These are phyloP conservation scores for Tilletia horrida DNA, from an alignment of 1,284 basidiomycete species.

Conservation along the genomic window DNA sequence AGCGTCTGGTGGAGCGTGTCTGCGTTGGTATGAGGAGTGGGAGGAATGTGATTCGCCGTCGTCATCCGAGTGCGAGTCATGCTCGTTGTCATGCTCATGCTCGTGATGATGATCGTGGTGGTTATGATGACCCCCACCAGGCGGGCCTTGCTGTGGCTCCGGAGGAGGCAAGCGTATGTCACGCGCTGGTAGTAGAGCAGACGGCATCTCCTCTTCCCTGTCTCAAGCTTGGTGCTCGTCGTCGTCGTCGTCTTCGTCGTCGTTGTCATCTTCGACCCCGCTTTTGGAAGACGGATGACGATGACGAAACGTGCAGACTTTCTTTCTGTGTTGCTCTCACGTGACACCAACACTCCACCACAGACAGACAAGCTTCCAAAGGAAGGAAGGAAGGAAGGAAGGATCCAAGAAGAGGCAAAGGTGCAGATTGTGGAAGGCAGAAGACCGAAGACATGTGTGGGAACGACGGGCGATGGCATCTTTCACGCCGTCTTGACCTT, in stretches of 20 bases:
- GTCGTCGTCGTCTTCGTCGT: neutral
- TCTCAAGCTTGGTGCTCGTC: neutral
- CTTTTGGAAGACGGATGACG: neutral
- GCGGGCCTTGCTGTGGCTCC: neutral
- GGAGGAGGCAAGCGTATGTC: constrained; percentile 7
- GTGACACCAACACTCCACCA: constrained; percentile 4
- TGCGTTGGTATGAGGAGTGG: constrained; percentile 35
- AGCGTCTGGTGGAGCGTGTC: constrained; percentile 31
- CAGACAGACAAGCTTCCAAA: neutral
- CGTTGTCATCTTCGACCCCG: neutral
- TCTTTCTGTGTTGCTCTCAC: neutral
- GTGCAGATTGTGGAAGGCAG: too few relatives aligned
- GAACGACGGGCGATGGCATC: too few relatives aligned
- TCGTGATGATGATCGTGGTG: constrained; percentile 15
- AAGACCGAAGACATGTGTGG: too few relatives aligned
- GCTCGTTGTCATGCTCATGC: constrained; percentile 22
- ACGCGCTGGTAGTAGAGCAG: constrained; percentile 5
- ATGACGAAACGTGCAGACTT: neutral
- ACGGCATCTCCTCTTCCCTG: constrained; percentile 1
- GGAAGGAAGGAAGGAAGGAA: neutral
- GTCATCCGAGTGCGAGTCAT: constrained; percentile 38
- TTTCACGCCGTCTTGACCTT: constrained; percentile 12
- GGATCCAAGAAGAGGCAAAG: too few relatives aligned
- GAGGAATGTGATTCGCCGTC: constrained; percentile 38
- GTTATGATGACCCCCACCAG: too few relatives aligned